Base-by-base conservation (phyloP, 2,329 filamentous ascomycete species). In the Alternaria angustiovoidea region DNA sequence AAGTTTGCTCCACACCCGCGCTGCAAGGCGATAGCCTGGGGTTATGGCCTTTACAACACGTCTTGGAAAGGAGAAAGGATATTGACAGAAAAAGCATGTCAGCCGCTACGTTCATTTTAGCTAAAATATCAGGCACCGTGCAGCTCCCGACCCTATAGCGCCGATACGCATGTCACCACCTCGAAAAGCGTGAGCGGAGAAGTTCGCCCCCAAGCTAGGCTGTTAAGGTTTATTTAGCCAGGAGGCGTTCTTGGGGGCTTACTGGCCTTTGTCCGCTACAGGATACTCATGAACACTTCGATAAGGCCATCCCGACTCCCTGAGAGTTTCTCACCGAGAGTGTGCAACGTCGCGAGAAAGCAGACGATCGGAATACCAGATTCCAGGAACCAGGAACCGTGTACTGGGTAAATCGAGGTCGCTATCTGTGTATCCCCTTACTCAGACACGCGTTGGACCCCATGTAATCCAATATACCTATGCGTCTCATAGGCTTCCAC, bases 401-500 rank as follows among this genome's bases (percentile, higher is more conserved):
- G 38, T 30, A 43, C 43, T 51, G 39, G 44, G 30, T 8, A 38
- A 12, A 30, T 30, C 36, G 28, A 39, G 16, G 12, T 49, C 42
- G 38, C 36, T 24, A 18, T 39, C 39, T 47, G 30, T 36, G 22
- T 30, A 22, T 24, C 11, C 38, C 39, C 26, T 26, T 30, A 11
- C 18, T 26, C 20, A 26, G 44, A 59, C 44, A 46, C 44, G 38
- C 26, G 39, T 36, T 51, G 38, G 52, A 32, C 39, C 51, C 57
- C 52, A 56, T 56, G 44, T 36, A 51, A 22, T n/a, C 16, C 32
- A 44, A 43, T 26, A 28, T 49, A 28, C 46, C 22, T 36, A 36
- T 32, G 44, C 30, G n/a, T 30, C 44, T 44, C 22, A 49, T 43
- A 48, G 51, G 43, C 51, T 41, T 44, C 28, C 24, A 28, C 43